phyloP scores from a whole-genome alignment of 306 rosid species.

The Citrullus amarus region DNA sequence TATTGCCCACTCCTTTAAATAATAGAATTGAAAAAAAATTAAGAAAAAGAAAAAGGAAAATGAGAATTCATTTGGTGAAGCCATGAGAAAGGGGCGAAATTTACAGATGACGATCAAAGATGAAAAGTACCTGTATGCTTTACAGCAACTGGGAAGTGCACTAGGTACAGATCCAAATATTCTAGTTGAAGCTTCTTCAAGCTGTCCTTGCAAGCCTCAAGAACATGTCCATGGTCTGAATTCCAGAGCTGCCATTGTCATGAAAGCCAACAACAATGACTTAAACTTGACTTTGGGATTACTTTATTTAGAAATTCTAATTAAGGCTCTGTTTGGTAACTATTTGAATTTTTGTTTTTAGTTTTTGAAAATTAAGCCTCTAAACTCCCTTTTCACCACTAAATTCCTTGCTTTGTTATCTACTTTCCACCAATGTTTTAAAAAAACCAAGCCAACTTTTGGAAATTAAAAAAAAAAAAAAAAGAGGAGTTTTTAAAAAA shows the following conservation, averaged over 20 bases:
- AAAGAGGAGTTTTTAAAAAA: too few species aligned
- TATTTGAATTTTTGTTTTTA: too few species aligned
- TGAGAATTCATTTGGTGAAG: background rate
- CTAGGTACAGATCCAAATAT: slow-evolving; percentile 73
- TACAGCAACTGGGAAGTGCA: slow-evolving; percentile 76
- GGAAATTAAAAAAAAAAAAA: too few species aligned
- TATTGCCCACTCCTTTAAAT: slow-evolving; percentile 68
- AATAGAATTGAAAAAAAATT: background rate
- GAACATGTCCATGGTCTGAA: slow-evolving; percentile 88
- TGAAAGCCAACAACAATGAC: background rate
- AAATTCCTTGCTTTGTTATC: too few species aligned
- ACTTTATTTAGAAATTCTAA: too few species aligned
- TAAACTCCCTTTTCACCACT: too few species aligned
- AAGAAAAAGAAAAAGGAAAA: background rate
- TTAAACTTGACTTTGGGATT: background rate
- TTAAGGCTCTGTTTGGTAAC: too few species aligned
- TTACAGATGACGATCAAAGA: background rate
- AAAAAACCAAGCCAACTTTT: too few species aligned
- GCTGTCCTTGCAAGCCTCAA: slow-evolving; percentile 81
- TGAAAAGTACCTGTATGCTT: slow-evolving; percentile 50
- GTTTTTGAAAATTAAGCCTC: too few species aligned
- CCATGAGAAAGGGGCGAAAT: background rate
- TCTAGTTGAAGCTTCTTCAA: slow-evolving; percentile 70
- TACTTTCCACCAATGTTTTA: too few species aligned
- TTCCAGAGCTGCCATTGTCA: slow-evolving; percentile 81